Conservation (phyloP, 108 stramenopile genomes). For the Pseudonitzschia delicatissima region DNA sequence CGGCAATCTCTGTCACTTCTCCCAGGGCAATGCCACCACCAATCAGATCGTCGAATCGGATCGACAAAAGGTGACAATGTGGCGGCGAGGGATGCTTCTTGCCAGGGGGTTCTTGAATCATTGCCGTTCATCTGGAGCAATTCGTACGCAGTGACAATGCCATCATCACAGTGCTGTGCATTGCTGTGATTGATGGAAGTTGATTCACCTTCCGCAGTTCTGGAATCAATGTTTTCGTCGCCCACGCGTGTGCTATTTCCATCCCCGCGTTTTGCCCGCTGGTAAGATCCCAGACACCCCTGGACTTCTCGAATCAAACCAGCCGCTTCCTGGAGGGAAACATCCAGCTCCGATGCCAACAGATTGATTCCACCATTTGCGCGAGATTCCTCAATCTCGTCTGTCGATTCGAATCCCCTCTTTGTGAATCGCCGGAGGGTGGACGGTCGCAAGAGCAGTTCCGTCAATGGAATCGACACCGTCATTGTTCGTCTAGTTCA, state of each 20-base stretch:
- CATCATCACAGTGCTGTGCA: conserved; percentile 4
- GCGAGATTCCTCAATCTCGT: conserved; percentile 48
- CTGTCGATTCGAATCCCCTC: conserved; percentile 61
- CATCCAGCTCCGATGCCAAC: conserved; percentile 47
- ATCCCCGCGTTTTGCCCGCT: background rate
- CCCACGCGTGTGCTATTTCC: background rate
- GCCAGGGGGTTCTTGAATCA: background rate
- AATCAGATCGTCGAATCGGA: conserved; percentile 71
- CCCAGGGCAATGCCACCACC: conserved; percentile 85
- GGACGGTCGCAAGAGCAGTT: conserved; percentile 71
- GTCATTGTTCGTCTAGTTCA: background rate
- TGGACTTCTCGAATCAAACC: conserved; percentile 37
- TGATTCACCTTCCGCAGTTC: background rate
- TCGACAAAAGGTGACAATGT: conserved; percentile 77
- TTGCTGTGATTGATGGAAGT: background rate
- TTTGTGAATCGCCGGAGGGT: conserved; percentile 54
- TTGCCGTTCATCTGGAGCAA: background rate
- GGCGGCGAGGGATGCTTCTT: background rate
- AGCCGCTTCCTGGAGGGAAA: conserved; percentile 29
- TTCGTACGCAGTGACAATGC: conserved; percentile 5
- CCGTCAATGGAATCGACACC: conserved; percentile 34
- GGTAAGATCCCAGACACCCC: conserved; percentile 8
- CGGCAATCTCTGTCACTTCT: conserved; percentile 88
- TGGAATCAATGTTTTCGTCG: background rate
- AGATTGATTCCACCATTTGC: conserved; percentile 29